These are phyloP conservation scores for Phytophthora nicotianae DNA, from an alignment of 352 stramenopile species.

Conservation along the genomic window DNA sequence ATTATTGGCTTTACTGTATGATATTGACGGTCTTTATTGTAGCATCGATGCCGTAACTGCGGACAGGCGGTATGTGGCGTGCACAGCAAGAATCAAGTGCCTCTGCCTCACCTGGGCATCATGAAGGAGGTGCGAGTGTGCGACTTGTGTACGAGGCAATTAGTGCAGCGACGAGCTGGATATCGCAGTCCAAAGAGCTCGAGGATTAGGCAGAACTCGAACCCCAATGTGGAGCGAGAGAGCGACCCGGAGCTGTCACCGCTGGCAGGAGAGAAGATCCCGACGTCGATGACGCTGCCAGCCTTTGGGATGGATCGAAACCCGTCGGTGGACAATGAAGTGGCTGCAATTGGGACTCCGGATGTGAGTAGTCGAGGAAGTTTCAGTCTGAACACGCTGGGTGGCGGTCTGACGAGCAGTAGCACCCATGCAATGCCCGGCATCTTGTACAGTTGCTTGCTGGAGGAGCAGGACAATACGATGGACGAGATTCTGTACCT, in stretches of 20 bases:
- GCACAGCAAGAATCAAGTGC: conserved; percentile 82
- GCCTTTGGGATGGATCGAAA: conserved; percentile 12
- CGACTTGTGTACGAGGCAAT: conserved; percentile 69
- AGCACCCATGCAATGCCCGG: conserved; percentile 44
- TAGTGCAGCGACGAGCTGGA: conserved; percentile 70
- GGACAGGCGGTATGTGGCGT: conserved; percentile 67
- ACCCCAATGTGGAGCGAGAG: conserved; percentile 26
- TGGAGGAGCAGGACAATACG: conserved; percentile 81
- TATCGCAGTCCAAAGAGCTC: conserved; percentile 54
- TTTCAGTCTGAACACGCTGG: conserved; percentile 36
- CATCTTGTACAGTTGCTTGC: conserved; percentile 73
- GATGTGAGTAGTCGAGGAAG: conserved; percentile 27
- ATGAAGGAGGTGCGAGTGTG: conserved; percentile 80
- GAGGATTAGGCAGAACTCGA: conserved; percentile 28
- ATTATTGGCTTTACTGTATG: conserved; percentile 2
- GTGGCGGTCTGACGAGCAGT: conserved; percentile 21
- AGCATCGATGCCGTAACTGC: conserved; percentile 77
- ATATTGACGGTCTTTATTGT: conserved; percentile 9
- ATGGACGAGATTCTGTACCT: conserved; percentile 81
- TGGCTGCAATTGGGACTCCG: neutral
- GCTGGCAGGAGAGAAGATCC: conserved; percentile 24
- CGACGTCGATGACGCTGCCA: conserved; percentile 16
- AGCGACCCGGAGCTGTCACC: conserved; percentile 44
- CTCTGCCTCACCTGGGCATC: conserved; percentile 72
- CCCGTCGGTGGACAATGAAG: conserved; percentile 6